These are phyloP conservation scores for Lactarius evosmus DNA, from an alignment of 768 basidiomycete genomes.

Conservation along the genomic window DNA sequence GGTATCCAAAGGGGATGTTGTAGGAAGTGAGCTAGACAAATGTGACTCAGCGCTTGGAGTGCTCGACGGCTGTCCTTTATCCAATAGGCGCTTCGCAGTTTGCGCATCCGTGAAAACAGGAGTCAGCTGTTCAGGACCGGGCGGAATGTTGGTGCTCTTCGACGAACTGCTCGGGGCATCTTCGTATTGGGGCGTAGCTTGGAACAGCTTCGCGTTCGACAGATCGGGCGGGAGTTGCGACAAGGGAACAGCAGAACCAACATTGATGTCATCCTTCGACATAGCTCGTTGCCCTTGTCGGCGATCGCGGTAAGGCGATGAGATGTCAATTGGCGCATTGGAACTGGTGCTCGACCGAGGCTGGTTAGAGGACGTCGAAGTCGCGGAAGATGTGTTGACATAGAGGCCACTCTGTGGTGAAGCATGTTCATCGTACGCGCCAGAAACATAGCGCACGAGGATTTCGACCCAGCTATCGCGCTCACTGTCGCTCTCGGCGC, in stretches of 20 bases:
- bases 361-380: constrained; percentile 37
- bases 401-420: constrained; percentile 24
- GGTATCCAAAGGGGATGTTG: constrained; percentile 43
- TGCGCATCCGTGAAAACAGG: constrained; percentile 38
- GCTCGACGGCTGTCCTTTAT: constrained; percentile 46
- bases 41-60: constrained; percentile 51
- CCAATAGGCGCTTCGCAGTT: constrained; percentile 42
- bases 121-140: constrained; percentile 41
- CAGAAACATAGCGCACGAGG: constrained; percentile 83
- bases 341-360: constrained; percentile 59
- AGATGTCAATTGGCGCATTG: constrained; percentile 41
- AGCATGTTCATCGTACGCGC: constrained; percentile 62
- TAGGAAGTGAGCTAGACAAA: constrained; percentile 59
- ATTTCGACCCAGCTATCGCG: constrained; percentile 94
- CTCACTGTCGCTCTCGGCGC: constrained; percentile 92
- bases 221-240: constrained; percentile 55
- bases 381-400: constrained; percentile 25
- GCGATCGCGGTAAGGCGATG: constrained; percentile 29
- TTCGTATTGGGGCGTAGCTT: constrained; percentile 37
- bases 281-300: constrained; percentile 37
- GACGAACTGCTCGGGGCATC: constrained; percentile 31
- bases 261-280: constrained; percentile 59
- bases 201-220: constrained; percentile 58
- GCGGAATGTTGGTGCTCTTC: constrained; percentile 49
- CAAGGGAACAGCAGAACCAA: constrained; percentile 52